Evolutionary conservation across 805 yeast species (phyloP).

Genomic region (Middelhovenomyces tepae): DNA sequence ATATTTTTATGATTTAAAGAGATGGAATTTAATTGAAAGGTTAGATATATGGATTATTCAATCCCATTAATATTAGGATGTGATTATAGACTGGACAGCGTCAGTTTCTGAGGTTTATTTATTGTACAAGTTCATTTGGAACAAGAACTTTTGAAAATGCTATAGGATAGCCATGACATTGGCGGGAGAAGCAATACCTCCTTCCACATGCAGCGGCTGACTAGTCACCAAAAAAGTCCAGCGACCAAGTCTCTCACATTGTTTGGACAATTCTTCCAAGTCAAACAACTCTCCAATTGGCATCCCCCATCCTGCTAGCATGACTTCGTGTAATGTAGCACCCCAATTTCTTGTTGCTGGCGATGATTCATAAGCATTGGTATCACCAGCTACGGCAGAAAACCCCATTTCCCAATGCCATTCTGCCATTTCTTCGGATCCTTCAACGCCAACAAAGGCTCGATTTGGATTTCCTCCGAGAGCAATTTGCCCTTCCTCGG

Average conservation of each 20-base stretch:
- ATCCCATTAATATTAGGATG: too few relatives aligned
- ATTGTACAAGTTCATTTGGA: too few relatives aligned
- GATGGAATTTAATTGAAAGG: too few relatives aligned
- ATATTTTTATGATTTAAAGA: too few relatives aligned
- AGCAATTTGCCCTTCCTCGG: slow-evolving; percentile 9
- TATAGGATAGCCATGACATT: slow-evolving; percentile 38
- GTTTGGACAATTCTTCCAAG: slow-evolving; percentile 23
- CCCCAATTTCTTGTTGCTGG: slow-evolving; percentile 14
- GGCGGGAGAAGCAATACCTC: slow-evolving; percentile 30
- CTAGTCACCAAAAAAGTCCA: slow-evolving; percentile 27
- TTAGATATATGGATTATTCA: too few relatives aligned
- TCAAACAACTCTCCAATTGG: slow-evolving; percentile 30
- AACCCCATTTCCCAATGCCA: slow-evolving; percentile 25
- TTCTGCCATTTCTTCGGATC: slow-evolving; percentile 20
- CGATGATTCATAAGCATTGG: slow-evolving; percentile 22
- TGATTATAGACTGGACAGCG: too few relatives aligned
- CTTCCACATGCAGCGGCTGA: slow-evolving; percentile 28
- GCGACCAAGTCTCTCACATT: slow-evolving; percentile 21
- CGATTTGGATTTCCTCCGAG: slow-evolving; percentile 12
- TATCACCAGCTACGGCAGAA: slow-evolving; percentile 25
- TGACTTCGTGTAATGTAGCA: slow-evolving; percentile 10
- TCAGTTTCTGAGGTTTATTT: too few relatives aligned
- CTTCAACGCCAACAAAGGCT: slow-evolving; percentile 20
- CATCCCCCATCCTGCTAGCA: slow-evolving; percentile 30
- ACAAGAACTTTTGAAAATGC: too few relatives aligned